Evolutionary conservation across 2,329 filamentous ascomycete genomes (phyloP), one percentile per base, ranked within the genome.

Genomic region (Microcyclosporella mali): DNA sequence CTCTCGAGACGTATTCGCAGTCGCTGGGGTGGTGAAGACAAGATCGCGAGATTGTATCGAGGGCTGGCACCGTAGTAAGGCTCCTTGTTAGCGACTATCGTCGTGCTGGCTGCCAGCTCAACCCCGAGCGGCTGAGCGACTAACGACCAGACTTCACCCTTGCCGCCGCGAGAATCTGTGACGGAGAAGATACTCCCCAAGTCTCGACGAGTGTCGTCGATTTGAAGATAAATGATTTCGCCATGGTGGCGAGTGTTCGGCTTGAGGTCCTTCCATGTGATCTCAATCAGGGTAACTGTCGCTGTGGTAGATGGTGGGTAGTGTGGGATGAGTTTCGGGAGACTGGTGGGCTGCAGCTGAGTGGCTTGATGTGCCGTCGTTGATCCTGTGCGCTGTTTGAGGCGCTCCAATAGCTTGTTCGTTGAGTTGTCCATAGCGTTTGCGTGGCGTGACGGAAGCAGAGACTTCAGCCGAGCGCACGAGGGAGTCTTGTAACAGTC

Each of bases 21-120:
- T 46, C 41, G 14, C 17, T 41, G 2, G 47, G 40, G 33, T 49
- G 47, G 18, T 44, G 47, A 11, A 49, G 17, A 19, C 47, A 49
- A 15, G n/a, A 46, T 32, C 10, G 40, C 33, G 1, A 31, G 28
- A 2, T 28, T 16, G 11, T 29, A 43, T n/a, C 15, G 16, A 1
- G 37, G 37, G 30, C 33, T 37, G 2, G 28, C 27, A 8, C 40
- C 43, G 18, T 40, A 37, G 33, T 40, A 40, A 7, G 43, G 43
- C 31, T 45, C 43, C 12, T 37, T 36, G 25, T 49, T 41, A 21
- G 36, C 39, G 14, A 50, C 29, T 11, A 38, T 27, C 25, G 27
- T 37, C 27, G 41, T 41, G 25, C 30, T 21, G 4, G 29, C n/a
- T 10, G 29, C 7, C 4, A 31, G 17, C 9, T 29, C 29, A 9